Evolutionary conservation across 495 filamentous ascomycete species (phyloP).

Genomic region (Aspergillus incahuasiensis): DNA sequence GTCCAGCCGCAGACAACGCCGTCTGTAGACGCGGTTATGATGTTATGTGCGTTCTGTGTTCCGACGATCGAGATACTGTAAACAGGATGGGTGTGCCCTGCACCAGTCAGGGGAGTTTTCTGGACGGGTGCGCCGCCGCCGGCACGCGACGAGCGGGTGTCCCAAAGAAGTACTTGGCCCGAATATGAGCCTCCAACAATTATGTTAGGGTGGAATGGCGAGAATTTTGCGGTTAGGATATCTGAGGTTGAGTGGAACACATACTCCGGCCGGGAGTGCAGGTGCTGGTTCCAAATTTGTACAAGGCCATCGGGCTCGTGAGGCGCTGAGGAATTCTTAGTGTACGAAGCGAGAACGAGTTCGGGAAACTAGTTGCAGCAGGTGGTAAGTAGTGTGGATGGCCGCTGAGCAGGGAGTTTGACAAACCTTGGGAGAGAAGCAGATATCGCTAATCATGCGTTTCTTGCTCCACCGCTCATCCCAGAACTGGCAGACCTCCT

Average conservation of each 20-base stretch:
- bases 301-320: slow-evolving; percentile 93
- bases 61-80: slow-evolving; percentile 94
- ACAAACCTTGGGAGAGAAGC: slow-evolving; percentile 83
- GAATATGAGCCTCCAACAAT: slow-evolving; percentile 94
- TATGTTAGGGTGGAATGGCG: slow-evolving; percentile 92
- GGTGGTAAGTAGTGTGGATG: not conserved
- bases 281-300: slow-evolving; percentile 94
- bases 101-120: slow-evolving; percentile 88
- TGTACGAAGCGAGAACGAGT: slow-evolving; percentile 88
- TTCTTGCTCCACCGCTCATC: slow-evolving; percentile 96
- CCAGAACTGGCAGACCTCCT: slow-evolving; percentile 87
- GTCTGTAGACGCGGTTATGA: slow-evolving; percentile 92
- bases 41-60: slow-evolving; percentile 98
- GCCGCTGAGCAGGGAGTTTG: not conserved
- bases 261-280: slow-evolving; percentile 90
- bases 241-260: slow-evolving; percentile 95
- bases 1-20: slow-evolving; percentile 96
- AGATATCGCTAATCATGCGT: slow-evolving; percentile 87
- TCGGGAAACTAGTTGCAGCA: slow-evolving; percentile 64
- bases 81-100: slow-evolving; percentile 91
- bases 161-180: slow-evolving; percentile 97
- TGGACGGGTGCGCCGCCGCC: slow-evolving; percentile 83
- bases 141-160: slow-evolving; percentile 63
- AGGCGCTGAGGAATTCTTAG: slow-evolving; percentile 90
- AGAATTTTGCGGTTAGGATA: slow-evolving; percentile 92